Evolutionary conservation across 768 basidiomycete species (phyloP), one percentile per base, ranked within the genome.

Genomic region (Chalciporus piperatus): DNA sequence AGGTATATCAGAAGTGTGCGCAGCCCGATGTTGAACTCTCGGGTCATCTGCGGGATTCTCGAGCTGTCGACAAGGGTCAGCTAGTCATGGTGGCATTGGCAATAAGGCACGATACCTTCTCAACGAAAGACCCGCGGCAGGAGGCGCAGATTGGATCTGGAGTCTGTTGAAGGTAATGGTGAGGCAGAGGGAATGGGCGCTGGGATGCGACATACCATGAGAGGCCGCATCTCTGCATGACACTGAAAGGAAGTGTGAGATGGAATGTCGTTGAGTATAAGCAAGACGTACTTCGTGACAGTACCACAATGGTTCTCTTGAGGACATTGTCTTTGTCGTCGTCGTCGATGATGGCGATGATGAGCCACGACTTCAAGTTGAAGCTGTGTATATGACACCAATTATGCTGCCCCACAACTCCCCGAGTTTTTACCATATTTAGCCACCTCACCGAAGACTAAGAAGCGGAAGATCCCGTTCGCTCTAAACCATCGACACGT

Each of bases 131-230:
- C 6, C 91, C 78, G 57, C 80, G 76, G 70, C 92, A 96, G 20
- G 84, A 87, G 44, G 91, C 83, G 67, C 92, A 96, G 40, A 84
- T 80, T 12, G 90, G 88, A 71, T 92, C 81, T 37, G 90, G 90
- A 4, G 82, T 78, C 90, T 92, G 63, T 20, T 45, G 22, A 42
- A 9, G 43, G 37, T 43, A 55, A 55, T 58, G 49, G 23, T 53
- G 47, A 50, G 13, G 42, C 25, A 19, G 20, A 27, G 1, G 14
- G 6, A 20, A 41, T 22, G 7, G 23, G 14, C 6, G 13, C 11
- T 30, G 27, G n/a, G 13, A 35, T n/a, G 54, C 30, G 38, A 61
- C 76, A 37, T 57, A 92, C 90, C 87, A 89, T 91, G 41, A 93
- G 72, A 1, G 92, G 91, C 47, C 86, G 74, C 90, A 91, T 94